Evolutionary conservation across 1,139 yeast genomes (phyloP).

Genomic region (Eremothecium cymbalariae): DNA sequence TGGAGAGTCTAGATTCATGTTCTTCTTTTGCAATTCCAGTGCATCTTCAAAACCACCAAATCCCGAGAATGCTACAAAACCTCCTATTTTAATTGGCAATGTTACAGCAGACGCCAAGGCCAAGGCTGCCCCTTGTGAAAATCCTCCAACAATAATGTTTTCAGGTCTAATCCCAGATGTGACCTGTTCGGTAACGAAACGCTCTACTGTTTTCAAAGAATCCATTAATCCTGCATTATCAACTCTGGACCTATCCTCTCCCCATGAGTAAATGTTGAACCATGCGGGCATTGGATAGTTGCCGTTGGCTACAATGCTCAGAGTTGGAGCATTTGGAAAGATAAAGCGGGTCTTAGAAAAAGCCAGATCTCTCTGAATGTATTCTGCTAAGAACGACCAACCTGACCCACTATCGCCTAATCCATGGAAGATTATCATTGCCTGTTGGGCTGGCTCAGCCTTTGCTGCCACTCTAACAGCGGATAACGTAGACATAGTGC

Average conservation of each 20-base stretch:
- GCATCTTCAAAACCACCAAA: slow-evolving; percentile 48
- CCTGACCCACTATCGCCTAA: slow-evolving; percentile 88
- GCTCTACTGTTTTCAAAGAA: slow-evolving; percentile 46
- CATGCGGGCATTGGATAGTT: slow-evolving; percentile 74
- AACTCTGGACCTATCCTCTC: slow-evolving; percentile 44
- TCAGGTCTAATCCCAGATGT: slow-evolving; percentile 57
- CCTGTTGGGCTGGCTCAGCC: slow-evolving; percentile 44
- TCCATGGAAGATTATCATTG: slow-evolving; percentile 80
- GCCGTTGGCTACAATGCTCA: slow-evolving; percentile 59
- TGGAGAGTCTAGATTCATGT: slow-evolving; percentile 55
- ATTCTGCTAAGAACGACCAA: slow-evolving; percentile 71
- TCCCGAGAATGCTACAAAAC: slow-evolving; percentile 71
- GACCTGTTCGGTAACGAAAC: slow-evolving; percentile 54
- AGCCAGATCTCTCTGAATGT: slow-evolving; percentile 37
- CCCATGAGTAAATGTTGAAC: slow-evolving; percentile 63
- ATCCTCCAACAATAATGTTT: slow-evolving; percentile 81
- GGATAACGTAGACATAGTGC: slow-evolving; percentile 13
- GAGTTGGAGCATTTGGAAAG: slow-evolving; percentile 80
- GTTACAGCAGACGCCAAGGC: slow-evolving; percentile 49
- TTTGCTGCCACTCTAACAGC: slow-evolving; percentile 36
- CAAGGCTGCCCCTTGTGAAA: slow-evolving; percentile 88
- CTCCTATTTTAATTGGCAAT: slow-evolving; percentile 61
- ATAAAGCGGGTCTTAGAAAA: slow-evolving; percentile 62
- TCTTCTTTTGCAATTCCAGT: slow-evolving; percentile 32
- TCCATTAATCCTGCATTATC: slow-evolving; percentile 60